Evolutionary conservation across 2,329 filamentous ascomycete genomes (phyloP), one percentile per base, ranked within the genome.

Genomic region (Akanthomyces muscarius): DNA sequence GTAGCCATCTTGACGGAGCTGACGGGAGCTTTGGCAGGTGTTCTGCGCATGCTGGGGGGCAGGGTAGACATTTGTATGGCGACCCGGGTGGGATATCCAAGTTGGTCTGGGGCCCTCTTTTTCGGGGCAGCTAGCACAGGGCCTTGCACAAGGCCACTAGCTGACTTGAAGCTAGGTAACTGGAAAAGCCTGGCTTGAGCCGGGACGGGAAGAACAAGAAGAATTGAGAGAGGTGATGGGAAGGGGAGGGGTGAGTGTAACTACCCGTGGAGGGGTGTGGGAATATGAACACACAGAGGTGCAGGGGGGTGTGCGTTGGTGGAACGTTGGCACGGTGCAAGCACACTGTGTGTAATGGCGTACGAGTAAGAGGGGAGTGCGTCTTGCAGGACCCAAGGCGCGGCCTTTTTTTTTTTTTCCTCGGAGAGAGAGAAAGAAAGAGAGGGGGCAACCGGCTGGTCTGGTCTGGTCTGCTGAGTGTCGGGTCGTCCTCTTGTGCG

Each of bases 11-110:
- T 85, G 77, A 80, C 78, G 73, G 77, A 69, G 66, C 69, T 72
- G 68, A 68, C 71, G 71, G 77, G 73, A 76, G 79, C 72, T 77
- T 77, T 80, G 77, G 77, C 77, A 74, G 78, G 74, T 74, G 75
- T 75, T 72, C 78, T 79, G 75, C 76, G 79, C 72, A 82, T 77
- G 77, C 83, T 83, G 83, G 85, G 85, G 85, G 85, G 80, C 80
- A 82, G 80, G 77, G 81, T 82, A 81, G 85, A 84, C 86, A 88
- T 89, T 87, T 86, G 80, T 83, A 83, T 74, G 72, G 75, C 25
- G n/a, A 18, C 5, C 41, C 14, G 61, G 48, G 36, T 41, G 47
- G 47, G 54, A 52, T 63, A 48, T 62, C 42, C 25, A 52, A 54
- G 14, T 48, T 28, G 41, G 25, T 57, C 28, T 48, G 38, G 59